Evolutionary conservation across 1,284 basidiomycete species (phyloP).

Genomic region (Ustilago bromivora): DNA sequence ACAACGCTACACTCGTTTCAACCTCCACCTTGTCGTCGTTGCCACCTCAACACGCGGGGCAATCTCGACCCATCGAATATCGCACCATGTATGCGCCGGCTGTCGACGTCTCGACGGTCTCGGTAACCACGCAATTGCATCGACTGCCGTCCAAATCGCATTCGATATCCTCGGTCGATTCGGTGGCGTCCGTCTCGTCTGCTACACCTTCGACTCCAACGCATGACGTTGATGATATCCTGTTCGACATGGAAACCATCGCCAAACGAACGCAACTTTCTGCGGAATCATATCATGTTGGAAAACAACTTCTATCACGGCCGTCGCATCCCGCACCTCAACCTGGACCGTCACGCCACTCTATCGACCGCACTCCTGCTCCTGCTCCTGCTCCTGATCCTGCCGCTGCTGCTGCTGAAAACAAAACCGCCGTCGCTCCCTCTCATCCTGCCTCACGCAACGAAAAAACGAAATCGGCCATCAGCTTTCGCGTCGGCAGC

Average conservation of each 20-base stretch:
- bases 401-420: not conserved
- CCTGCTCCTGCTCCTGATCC: not conserved
- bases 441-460: slow-evolving; percentile 17
- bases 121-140: slow-evolving; percentile 25
- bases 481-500: slow-evolving; percentile 65
- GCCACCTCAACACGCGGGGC: not conserved
- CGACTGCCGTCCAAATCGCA: slow-evolving; percentile 37
- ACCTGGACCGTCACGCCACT: slow-evolving; percentile 3
- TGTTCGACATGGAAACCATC: slow-evolving; percentile 37
- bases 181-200: slow-evolving; percentile 21
- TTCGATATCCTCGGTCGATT: slow-evolving; percentile 34
- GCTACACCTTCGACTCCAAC: slow-evolving; percentile 32
- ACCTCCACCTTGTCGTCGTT: slow-evolving; percentile 7
- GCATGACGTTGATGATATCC: slow-evolving; percentile 27
- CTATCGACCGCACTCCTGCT: not conserved
- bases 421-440: slow-evolving; percentile 15
- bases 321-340: slow-evolving; percentile 7
- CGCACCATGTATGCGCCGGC: slow-evolving; percentile 20
- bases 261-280: slow-evolving; percentile 20
- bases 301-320: slow-evolving; percentile 17
- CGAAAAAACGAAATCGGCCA: slow-evolving; percentile 42
- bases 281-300: slow-evolving; percentile 17
- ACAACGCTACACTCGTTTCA: slow-evolving; percentile 8
- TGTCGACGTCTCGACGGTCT: slow-evolving; percentile 20
- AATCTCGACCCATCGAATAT: slow-evolving; percentile 16